A percentile compares a stretch with the other conserved stretches of the same genome.
phyloP scores from a whole-genome alignment of 148 eudicot species.

The Silene uniflora region DNA sequence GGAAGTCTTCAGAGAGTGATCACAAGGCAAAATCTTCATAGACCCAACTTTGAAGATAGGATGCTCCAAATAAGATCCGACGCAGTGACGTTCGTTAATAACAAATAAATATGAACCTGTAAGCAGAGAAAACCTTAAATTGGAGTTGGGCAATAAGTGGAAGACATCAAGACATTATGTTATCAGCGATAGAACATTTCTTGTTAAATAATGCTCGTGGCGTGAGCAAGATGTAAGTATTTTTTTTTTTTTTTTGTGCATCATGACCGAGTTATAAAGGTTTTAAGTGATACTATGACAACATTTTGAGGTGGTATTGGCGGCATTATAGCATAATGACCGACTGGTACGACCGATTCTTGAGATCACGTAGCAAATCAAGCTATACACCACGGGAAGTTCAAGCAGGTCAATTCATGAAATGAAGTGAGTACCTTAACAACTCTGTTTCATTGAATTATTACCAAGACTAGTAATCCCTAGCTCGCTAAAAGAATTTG shows the following conservation, averaged over 20 bases:
- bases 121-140: constrained; percentile 20
- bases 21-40: constrained; percentile 83
- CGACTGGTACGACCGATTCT: not conserved
- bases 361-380: not conserved
- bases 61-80: constrained; percentile 84
- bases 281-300: not conserved
- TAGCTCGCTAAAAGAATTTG: not conserved
- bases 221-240: not conserved
- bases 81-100: constrained; percentile 72
- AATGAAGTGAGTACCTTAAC: not conserved
- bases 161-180: not conserved
- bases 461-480: not conserved
- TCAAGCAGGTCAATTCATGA: not conserved
- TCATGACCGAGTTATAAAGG: too few relatives aligned
- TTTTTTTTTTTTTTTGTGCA: too few relatives aligned
- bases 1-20: constrained; percentile 67
- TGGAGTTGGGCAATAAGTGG: not conserved
- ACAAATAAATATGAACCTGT: constrained; percentile 84
- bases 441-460: not conserved
- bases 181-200: not conserved
- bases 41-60: constrained; percentile 79
- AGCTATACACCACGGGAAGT: not conserved
- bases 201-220: not conserved
- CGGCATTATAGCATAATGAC: not conserved
- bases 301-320: not conserved